Percentiles rank a stretch among this genome's conserved stretches.
Conservation (phyloP, 2,329 filamentous ascomycete genomes). For the Monilinia laxa region DNA sequence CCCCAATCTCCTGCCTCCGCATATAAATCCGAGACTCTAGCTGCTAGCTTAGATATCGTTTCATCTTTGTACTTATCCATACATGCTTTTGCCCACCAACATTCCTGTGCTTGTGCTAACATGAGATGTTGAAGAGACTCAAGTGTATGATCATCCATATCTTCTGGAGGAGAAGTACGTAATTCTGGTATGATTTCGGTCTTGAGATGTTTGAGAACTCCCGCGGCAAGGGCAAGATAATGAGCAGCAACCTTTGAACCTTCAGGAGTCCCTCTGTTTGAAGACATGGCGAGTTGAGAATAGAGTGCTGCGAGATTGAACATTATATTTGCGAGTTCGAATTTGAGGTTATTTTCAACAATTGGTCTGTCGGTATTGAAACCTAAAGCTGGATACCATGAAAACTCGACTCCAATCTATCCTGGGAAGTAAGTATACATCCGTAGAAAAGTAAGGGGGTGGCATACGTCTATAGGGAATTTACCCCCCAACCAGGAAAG, state of each 20-base stretch:
- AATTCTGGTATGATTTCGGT: constrained; percentile 77
- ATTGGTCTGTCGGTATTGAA: constrained; percentile 79
- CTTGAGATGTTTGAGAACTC: constrained; percentile 77
- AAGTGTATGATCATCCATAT: constrained; percentile 89
- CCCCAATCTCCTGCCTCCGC: constrained; percentile 79
- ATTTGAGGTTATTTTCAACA: constrained; percentile 64
- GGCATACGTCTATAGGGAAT: constrained; percentile 84
- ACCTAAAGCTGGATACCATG: constrained; percentile 91
- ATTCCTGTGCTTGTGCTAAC: constrained; percentile 92
- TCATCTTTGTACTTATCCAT: constrained; percentile 92
- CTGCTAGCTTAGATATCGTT: constrained; percentile 86
- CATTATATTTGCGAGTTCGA: constrained; percentile 88
- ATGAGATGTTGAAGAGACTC: constrained; percentile 80
- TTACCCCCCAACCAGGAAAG: constrained; percentile 91
- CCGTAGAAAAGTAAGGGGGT: not conserved
- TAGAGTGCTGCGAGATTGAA: constrained; percentile 94
- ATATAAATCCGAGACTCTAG: constrained; percentile 89
- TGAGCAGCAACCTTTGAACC: constrained; percentile 86
- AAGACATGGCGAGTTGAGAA: constrained; percentile 81
- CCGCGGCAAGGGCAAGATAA: constrained; percentile 85
- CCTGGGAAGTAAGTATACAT: constrained; percentile 25
- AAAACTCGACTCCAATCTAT: constrained; percentile 89
- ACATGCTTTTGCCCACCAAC: constrained; percentile 96
- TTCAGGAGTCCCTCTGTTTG: constrained; percentile 74
- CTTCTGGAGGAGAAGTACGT: constrained; percentile 81